Percentiles rank a stretch among this genome's conserved stretches.
phyloP scores from a whole-genome alignment of 164 flowering plant genomes.

The Macadamia integrifolia region DNA sequence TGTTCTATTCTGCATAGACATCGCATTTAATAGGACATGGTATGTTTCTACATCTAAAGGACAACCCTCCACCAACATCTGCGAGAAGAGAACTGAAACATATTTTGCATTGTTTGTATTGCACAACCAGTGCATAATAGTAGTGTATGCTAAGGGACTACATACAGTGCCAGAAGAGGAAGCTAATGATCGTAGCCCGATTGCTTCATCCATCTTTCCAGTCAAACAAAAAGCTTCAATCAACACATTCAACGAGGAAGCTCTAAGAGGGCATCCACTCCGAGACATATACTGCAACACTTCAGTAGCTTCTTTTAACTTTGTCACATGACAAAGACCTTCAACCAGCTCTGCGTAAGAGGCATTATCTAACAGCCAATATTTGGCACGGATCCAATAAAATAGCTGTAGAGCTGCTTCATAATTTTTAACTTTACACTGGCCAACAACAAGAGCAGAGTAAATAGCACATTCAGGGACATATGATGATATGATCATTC shows the following conservation, averaged over 20 bases:
- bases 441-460: slow-evolving; percentile 52
- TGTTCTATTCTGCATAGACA: slow-evolving; percentile 23
- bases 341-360: slow-evolving; percentile 39
- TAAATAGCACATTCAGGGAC: slow-evolving; percentile 42
- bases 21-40: slow-evolving; percentile 32
- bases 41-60: slow-evolving; percentile 38
- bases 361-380: slow-evolving; percentile 42
- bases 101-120: slow-evolving; percentile 19
- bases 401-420: slow-evolving; percentile 41
- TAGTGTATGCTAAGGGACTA: slow-evolving; percentile 27
- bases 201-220: slow-evolving; percentile 46
- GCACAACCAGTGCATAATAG: slow-evolving; percentile 38
- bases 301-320: slow-evolving; percentile 43
- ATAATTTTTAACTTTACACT: slow-evolving; percentile 33
- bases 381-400: slow-evolving; percentile 17
- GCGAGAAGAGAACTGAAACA: slow-evolving; percentile 31
- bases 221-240: slow-evolving; percentile 32
- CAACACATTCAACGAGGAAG: slow-evolving; percentile 38
- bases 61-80: slow-evolving; percentile 52
- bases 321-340: slow-evolving; percentile 40
- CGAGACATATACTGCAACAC: slow-evolving; percentile 48
- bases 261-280: slow-evolving; percentile 32
- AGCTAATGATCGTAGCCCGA: slow-evolving; percentile 34
- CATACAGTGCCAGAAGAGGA: slow-evolving; percentile 30
- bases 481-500: slow-evolving; percentile 47